Evolutionary conservation across 225 moss, liverwort and hornwort species (phyloP).

Genomic region (Bryum argenteum): DNA sequence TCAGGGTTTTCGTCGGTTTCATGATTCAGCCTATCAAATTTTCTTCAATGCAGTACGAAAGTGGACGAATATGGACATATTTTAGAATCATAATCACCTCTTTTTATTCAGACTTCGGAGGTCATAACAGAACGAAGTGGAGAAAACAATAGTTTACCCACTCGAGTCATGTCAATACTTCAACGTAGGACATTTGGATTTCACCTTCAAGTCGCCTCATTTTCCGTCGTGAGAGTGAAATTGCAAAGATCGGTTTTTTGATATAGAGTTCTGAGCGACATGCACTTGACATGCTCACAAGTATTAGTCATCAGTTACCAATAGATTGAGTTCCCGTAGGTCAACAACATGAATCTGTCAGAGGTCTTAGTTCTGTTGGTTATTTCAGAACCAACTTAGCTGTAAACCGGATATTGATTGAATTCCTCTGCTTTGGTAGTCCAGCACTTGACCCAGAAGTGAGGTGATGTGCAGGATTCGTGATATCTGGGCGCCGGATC

Average conservation of each 20-base stretch:
- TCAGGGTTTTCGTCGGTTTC: neutral
- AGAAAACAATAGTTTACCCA: neutral
- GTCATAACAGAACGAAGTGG: neutral
- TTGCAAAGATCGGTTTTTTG: too few relatives aligned
- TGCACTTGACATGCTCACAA: neutral
- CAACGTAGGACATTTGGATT: neutral
- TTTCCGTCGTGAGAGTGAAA: neutral
- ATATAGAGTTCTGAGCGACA: neutral
- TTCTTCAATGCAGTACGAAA: slow-evolving; percentile 4
- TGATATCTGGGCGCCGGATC: slow-evolving; percentile 80
- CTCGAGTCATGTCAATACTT: neutral
- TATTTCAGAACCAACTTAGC: neutral
- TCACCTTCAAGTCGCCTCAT: neutral
- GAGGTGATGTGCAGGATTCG: slow-evolving; percentile 70
- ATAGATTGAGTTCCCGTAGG: neutral
- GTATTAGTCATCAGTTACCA: neutral
- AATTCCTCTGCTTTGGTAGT: neutral
- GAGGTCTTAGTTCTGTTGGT: neutral
- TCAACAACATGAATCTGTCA: neutral
- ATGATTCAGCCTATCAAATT: too few relatives aligned
- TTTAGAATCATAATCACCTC: neutral
- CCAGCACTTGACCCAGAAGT: slow-evolving; percentile 18
- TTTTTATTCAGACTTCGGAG: neutral
- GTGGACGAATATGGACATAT: neutral
- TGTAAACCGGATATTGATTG: neutral